These are phyloP conservation scores for Trametes maxima DNA, from an alignment of 768 basidiomycete genomes.

Conservation along the genomic window DNA sequence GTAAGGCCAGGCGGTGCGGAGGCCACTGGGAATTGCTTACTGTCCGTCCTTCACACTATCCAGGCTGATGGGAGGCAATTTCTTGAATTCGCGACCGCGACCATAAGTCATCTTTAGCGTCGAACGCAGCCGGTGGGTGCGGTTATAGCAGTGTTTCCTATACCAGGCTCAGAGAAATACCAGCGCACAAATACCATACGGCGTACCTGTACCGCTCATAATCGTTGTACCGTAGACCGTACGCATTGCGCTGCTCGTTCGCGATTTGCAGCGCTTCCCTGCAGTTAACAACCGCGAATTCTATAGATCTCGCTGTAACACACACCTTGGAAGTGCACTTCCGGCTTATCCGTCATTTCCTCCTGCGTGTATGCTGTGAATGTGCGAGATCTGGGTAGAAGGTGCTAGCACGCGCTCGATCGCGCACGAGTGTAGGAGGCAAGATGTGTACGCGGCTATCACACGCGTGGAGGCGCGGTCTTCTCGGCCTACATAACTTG, in stretches of 20 bases:
- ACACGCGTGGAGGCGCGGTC: conserved; percentile 4
- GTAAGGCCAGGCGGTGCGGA: not conserved
- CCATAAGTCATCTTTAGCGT: conserved; percentile 85
- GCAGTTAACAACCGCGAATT: conserved; percentile 5
- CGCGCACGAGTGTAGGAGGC: conserved; percentile 9
- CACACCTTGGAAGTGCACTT: conserved; percentile 46
- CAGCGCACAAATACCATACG: not conserved
- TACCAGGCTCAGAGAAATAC: too few relatives aligned
- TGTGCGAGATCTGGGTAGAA: conserved; percentile 13
- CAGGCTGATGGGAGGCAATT: conserved; percentile 62
- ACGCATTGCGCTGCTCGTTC: conserved; percentile 88
- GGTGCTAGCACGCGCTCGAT: conserved; percentile 17
- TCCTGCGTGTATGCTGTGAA: conserved; percentile 16
- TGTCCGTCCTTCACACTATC: conserved; percentile 84
- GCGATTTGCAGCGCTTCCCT: conserved; percentile 73
- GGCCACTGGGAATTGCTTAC: conserved; percentile 49
- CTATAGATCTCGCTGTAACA: not conserved
- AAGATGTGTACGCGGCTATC: conserved; percentile 21
- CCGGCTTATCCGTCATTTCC: conserved; percentile 25
- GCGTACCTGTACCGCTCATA: conserved; percentile 79
- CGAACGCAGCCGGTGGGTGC: conserved; percentile 85
- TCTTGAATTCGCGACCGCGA: conserved; percentile 90
- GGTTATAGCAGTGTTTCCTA: conserved; percentile 91
- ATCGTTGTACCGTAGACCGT: conserved; percentile 91
- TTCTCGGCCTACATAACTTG: not conserved